phyloP scores from a whole-genome alignment of 2,329 filamentous ascomycete genomes.

The Didymella sp. region DNA sequence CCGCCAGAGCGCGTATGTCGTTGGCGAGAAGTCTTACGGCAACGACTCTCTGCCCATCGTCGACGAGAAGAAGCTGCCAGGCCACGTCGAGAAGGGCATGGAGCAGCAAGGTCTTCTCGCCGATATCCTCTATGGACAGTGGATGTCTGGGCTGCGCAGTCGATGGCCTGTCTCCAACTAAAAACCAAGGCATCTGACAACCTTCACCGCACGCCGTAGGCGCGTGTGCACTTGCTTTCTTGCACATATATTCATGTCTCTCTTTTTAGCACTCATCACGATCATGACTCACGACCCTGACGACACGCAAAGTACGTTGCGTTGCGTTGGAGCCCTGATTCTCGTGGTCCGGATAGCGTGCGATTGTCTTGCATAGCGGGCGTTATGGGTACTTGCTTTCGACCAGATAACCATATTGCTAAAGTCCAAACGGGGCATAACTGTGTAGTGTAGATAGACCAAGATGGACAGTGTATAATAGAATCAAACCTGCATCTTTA shows the following conservation, averaged over 20 bases:
- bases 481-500: slow-evolving; percentile 6
- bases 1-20: slow-evolving; percentile 50
- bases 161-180: slow-evolving; percentile 50
- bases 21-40: slow-evolving; percentile 55
- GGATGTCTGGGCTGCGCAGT: slow-evolving; percentile 79
- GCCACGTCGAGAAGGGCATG: slow-evolving; percentile 73
- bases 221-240: slow-evolving; percentile 8
- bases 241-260: slow-evolving; percentile 19
- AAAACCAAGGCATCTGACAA: neutral
- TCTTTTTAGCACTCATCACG: slow-evolving; percentile 11
- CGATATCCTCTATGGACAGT: slow-evolving; percentile 88
- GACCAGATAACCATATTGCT: neutral
- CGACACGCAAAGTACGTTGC: slow-evolving; percentile 12
- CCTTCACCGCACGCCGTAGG: neutral
- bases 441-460: slow-evolving; percentile 10
- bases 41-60: slow-evolving; percentile 44
- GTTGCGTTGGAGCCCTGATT: slow-evolving; percentile 1
- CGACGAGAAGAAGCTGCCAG: slow-evolving; percentile 63
- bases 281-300: slow-evolving; percentile 16
- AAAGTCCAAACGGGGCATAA: neutral
- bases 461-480: slow-evolving; percentile 11
- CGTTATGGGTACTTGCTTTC: neutral
- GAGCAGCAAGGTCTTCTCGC: slow-evolving; percentile 90
- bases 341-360: neutral
- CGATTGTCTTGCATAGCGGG: neutral